A percentile compares a stretch with the other conserved stretches of the same genome.
These are phyloP conservation scores for Plenodomus biglobosus DNA, from an alignment of 2,329 filamentous ascomycete species.

Conservation along the genomic window DNA sequence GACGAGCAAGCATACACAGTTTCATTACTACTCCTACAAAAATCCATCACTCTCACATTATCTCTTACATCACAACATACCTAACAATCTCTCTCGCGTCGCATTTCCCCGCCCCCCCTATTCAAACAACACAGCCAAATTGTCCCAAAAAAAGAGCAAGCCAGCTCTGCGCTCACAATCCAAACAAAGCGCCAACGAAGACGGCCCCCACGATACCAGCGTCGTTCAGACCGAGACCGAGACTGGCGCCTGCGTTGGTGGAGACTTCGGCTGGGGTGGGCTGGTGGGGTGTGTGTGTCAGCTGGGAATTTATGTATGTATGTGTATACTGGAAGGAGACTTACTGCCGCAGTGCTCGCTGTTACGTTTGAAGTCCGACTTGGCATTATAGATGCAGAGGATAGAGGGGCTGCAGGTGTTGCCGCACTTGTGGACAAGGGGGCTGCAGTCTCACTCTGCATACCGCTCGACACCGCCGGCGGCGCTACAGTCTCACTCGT, in stretches of 20 bases:
- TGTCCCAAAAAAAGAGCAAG: no score
- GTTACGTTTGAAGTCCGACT: neutral
- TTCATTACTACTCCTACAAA: no score
- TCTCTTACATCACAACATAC: no score
- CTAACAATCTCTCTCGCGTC: no score
- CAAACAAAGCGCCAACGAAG: constrained; percentile 19
- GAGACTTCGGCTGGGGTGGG: constrained; percentile 13
- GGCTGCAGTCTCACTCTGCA: constrained; percentile 6
- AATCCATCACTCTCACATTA: no score
- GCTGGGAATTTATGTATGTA: neutral
- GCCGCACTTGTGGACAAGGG: constrained; percentile 1
- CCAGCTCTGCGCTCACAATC: no score
- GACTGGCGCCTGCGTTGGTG: constrained; percentile 16
- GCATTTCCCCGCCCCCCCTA: no score
- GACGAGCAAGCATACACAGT: no score
- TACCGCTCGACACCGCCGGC: constrained; percentile 7
- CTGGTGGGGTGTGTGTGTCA: neutral
- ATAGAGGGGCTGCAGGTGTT: constrained; percentile 17
- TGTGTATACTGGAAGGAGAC: neutral
- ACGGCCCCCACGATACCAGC: constrained; percentile 20
- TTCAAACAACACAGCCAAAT: no score
- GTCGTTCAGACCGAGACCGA: constrained; percentile 1
- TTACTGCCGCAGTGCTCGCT: constrained; percentile 9
- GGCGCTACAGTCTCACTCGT: constrained; percentile 6
- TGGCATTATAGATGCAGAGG: constrained; percentile 3